Evolutionary conservation across 305 asterid species (phyloP), one percentile per base, ranked within the genome.

Genomic region (Euphrasia arctica): DNA sequence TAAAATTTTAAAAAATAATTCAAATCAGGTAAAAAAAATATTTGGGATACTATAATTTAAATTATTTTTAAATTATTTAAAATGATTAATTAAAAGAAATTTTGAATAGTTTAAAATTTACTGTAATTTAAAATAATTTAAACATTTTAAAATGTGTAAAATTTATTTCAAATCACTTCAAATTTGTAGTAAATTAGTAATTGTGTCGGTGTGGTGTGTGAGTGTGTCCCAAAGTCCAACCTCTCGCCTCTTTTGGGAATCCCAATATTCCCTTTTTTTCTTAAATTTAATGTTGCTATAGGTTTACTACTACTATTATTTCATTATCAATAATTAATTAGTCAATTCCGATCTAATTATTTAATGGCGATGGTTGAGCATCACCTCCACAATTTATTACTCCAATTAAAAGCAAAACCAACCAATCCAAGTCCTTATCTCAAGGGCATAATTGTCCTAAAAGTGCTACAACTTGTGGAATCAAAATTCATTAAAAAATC

Each of bases 241-340:
- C 70, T 55, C 64, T 4, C 42, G 58, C 49, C 76, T 13, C 58
- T 52, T 72, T 60, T 74, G 72, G 73, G 60, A 52, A 82, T 73
- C 79, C 80, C 81, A 65, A 70, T 63, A 72, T 64, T 36, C 70
- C 62, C 25, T 18, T 71, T 70, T 70, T 70, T 27, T 62, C 0
- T 31, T 31, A 31, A 31, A 31, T 31, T 31, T 11, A 54, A 22
- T 69, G n/a, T 54, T 29, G 14, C 50, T 15, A 60, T 64, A 49
- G 63, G 51, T 52, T 18, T 18, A 18, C 22, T 18, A 18, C 42
- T 25, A 0, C 22, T 18, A 18, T 2, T 12, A 50, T 50, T n/a
- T 47, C 15, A 12, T 13, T 10, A 18, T 18, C 22, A 47, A 36
- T 49, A 60, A 58, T 62, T 68, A 71, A 54, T 73, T 67, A 25